Conservation (phyloP, 2,329 filamentous ascomycete genomes). For the Hymenoscyphus linearis region DNA sequence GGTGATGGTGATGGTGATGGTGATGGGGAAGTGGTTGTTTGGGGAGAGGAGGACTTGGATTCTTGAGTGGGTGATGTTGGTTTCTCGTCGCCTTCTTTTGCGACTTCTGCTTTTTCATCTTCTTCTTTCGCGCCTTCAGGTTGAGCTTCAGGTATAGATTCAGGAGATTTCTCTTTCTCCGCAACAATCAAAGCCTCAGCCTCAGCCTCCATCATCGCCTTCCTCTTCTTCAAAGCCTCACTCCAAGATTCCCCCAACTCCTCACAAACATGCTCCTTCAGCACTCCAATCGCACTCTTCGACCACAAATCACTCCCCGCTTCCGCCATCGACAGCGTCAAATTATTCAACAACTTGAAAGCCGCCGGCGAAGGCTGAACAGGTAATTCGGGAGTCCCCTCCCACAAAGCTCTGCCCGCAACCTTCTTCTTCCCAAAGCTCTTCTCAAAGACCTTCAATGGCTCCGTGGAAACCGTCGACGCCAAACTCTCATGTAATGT, state of each 20-base stretch:
- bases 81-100: neutral
- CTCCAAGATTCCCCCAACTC: constrained; percentile 43
- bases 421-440: constrained; percentile 43
- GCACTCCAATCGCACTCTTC: constrained; percentile 51
- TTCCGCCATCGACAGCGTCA: constrained; percentile 63
- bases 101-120: neutral
- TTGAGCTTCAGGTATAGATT: neutral
- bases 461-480: constrained; percentile 42
- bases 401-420: constrained; percentile 68
- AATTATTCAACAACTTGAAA: constrained; percentile 64
- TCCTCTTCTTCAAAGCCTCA: constrained; percentile 15
- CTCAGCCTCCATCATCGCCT: constrained; percentile 19
- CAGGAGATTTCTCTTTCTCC: neutral
- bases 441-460: constrained; percentile 45
- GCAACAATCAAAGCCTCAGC: constrained; percentile 9
- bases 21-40: neutral
- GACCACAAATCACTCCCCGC: constrained; percentile 80
- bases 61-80: neutral
- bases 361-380: constrained; percentile 69
- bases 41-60: neutral
- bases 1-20: neutral
- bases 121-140: neutral
- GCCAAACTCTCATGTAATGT: constrained; percentile 60
- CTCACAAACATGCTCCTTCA: constrained; percentile 55
- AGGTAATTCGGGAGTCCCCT: constrained; percentile 69